Percentiles rank a stretch among this genome's conserved stretches.
phyloP scores from a whole-genome alignment of 2,329 filamentous ascomycete genomes.

The Rachicladosporium sp. region DNA sequence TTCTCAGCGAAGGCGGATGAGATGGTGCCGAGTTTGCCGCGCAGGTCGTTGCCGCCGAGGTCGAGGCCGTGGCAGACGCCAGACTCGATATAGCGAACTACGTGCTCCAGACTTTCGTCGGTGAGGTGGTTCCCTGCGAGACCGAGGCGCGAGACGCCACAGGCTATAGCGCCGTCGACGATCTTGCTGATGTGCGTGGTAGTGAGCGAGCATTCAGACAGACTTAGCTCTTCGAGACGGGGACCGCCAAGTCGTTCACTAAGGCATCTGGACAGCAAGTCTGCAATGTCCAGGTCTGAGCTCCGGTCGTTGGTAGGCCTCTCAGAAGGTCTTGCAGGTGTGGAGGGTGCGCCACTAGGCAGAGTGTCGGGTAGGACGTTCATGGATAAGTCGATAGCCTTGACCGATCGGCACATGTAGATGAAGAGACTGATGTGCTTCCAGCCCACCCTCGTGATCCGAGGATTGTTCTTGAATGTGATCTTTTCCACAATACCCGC shows the following conservation, averaged over 20 bases:
- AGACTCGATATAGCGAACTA: conserved; percentile 62
- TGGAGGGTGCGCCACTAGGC: conserved; percentile 13
- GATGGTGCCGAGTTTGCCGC: conserved; percentile 33
- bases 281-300: conserved; percentile 40
- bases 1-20: conserved; percentile 38
- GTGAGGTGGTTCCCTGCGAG: conserved; percentile 73
- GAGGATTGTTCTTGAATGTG: conserved; percentile 76
- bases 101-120: conserved; percentile 58
- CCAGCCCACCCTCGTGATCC: conserved; percentile 79
- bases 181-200: conserved; percentile 60
- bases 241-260: conserved; percentile 63
- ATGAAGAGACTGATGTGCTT: conserved; percentile 80
- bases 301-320: conserved; percentile 16
- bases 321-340: conserved; percentile 10
- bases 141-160: conserved; percentile 66
- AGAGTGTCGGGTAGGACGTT: conserved; percentile 56
- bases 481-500: conserved; percentile 75
- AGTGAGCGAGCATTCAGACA: conserved; percentile 66
- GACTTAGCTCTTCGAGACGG: conserved; percentile 67
- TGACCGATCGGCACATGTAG: conserved; percentile 77
- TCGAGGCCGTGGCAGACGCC: conserved; percentile 80
- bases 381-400: conserved; percentile 74
- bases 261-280: conserved; percentile 62
- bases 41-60: conserved; percentile 68
- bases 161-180: conserved; percentile 69